A percentile compares a stretch with the other conserved stretches of the same genome.
Evolutionary conservation across 345 rosid species (phyloP).

Genomic region (Populus euphratica): DNA sequence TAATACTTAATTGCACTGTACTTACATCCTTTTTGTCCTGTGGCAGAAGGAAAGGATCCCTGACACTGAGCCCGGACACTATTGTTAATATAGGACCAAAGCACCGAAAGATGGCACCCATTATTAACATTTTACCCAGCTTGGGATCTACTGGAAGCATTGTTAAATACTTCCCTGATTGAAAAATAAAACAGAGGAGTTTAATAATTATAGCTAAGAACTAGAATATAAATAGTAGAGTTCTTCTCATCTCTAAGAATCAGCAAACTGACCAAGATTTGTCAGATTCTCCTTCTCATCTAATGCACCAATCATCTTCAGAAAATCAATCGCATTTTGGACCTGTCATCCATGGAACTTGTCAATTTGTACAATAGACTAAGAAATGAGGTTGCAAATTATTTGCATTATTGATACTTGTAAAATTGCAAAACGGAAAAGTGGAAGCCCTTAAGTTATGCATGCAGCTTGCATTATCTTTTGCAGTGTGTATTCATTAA

Average conservation of each 20-base stretch:
- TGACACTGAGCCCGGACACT: constrained; percentile 93
- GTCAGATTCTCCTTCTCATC: constrained; percentile 91
- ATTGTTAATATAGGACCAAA: constrained; percentile 90
- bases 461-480: not conserved
- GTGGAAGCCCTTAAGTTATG: not conserved
- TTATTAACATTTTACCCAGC: constrained; percentile 96
- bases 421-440: not conserved
- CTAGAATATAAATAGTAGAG: not conserved
- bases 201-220: constrained; percentile 1
- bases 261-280: constrained; percentile 70
- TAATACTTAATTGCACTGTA: constrained; percentile 2
- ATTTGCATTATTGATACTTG: not conserved
- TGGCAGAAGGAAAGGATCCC: constrained; percentile 98
- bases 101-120: constrained; percentile 93
- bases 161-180: constrained; percentile 72
- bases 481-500: not conserved
- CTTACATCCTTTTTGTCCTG: constrained; percentile 96
- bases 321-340: constrained; percentile 85
- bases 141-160: constrained; percentile 98
- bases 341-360: constrained; percentile 48
- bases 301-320: constrained; percentile 88
- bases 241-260: constrained; percentile 6
- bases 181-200: not conserved
- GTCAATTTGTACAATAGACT: constrained; percentile 10
- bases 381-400: not conserved